Evolutionary conservation across 345 rosid genomes (phyloP).

Genomic region (Sonneratia caseolaris): DNA sequence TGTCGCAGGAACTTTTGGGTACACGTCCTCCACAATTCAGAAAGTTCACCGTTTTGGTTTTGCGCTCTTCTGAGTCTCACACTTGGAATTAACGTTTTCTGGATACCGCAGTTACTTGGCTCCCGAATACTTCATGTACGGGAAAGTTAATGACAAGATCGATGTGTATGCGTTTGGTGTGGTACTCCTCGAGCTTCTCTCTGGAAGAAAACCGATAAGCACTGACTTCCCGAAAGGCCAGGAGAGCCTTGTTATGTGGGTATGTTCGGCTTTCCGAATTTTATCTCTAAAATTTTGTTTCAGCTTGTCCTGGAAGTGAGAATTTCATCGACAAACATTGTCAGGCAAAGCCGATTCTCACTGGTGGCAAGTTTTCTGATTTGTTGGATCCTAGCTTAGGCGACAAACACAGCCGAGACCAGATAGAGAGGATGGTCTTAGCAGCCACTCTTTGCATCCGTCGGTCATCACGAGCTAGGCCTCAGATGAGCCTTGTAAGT

Average conservation of each 20-base stretch:
- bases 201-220: conserved; percentile 82
- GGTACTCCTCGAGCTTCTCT: conserved; percentile 86
- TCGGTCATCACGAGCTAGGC: conserved; percentile 59
- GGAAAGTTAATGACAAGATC: conserved; percentile 77
- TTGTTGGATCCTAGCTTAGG: conserved; percentile 52
- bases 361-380: conserved; percentile 45
- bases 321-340: not conserved
- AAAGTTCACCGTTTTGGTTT: too few species aligned
- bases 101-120: conserved; percentile 34
- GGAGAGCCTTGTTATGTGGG: conserved; percentile 96
- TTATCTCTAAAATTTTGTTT: not conserved
- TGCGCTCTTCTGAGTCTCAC: too few species aligned
- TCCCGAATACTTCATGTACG: conserved; percentile 94
- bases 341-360: conserved; percentile 81
- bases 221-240: conserved; percentile 58
- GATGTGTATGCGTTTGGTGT: conserved; percentile 96
- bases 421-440: conserved; percentile 66
- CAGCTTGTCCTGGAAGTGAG: too few species aligned
- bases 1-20: conserved; percentile 97
- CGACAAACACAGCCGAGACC: conserved; percentile 26
- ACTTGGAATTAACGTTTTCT: too few species aligned
- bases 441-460: conserved; percentile 81
- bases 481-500: conserved; percentile 69
- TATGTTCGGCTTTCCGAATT: conserved; percentile 24
- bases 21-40: not conserved